A percentile compares a stretch with the other conserved stretches of the same genome.
Conservation (phyloP, 2,329 filamentous ascomycete species). For the Fusarium pininemorale region DNA sequence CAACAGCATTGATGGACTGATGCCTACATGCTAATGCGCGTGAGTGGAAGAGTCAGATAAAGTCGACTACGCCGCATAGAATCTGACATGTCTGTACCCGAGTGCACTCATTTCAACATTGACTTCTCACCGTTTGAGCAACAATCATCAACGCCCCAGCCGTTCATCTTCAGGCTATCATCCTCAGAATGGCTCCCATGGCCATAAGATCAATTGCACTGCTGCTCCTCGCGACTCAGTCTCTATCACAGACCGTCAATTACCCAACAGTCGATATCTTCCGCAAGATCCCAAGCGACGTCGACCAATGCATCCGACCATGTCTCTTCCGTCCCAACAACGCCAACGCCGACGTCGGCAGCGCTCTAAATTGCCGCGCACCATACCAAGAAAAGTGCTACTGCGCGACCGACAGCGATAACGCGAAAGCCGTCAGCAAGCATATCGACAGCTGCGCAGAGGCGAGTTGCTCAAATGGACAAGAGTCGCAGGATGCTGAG, state of each 20-base stretch:
- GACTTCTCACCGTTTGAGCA: fast-evolving
- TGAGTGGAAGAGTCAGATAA: background rate
- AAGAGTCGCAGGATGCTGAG: background rate
- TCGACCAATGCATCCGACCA: background rate
- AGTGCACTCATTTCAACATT: background rate
- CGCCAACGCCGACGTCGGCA: background rate
- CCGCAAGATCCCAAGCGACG: background rate
- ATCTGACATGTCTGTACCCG: background rate
- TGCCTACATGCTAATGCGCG: background rate
- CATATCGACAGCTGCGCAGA: slow-evolving; percentile 1
- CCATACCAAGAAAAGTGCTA: background rate
- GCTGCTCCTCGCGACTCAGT: background rate
- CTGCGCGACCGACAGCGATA: background rate
- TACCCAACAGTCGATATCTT: background rate
- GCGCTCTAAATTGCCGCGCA: background rate
- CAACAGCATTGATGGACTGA: background rate
- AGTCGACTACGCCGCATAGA: background rate
- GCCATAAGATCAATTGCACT: background rate
- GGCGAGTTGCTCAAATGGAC: background rate
- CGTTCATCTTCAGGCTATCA: no score
- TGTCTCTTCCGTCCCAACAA: slow-evolving; percentile 5
- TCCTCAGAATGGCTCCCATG: background rate
- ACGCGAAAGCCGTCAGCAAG: background rate
- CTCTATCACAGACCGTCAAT: background rate
- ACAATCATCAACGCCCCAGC: background rate